These are phyloP conservation scores for Senna tora DNA, from an alignment of 306 rosid species.

Conservation along the genomic window DNA sequence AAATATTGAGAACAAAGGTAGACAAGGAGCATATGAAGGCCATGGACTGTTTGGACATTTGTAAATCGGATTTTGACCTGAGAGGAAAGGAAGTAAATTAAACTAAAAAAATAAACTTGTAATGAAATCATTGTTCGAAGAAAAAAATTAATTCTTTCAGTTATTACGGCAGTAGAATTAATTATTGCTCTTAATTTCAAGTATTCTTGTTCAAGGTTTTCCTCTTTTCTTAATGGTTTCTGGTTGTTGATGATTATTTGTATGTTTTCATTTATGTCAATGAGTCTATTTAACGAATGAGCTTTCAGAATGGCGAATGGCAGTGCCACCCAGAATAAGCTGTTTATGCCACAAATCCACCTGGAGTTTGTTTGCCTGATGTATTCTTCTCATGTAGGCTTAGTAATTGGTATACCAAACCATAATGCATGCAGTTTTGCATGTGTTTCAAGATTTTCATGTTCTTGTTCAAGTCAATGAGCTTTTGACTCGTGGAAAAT, in stretches of 20 bases:
- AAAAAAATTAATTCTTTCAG: too few species aligned
- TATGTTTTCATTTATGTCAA: neutral
- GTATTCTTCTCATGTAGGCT: conserved; percentile 29
- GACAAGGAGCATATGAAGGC: neutral
- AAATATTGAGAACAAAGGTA: neutral
- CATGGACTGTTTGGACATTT: neutral
- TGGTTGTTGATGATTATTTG: neutral
- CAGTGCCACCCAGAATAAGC: conserved; percentile 2
- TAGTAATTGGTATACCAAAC: conserved; percentile 14
- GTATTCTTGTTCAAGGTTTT: neutral
- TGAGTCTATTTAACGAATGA: conserved; percentile 19
- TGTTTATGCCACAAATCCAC: neutral
- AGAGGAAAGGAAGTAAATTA: neutral
- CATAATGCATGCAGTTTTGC: conserved; percentile 11
- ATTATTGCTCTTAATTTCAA: neutral
- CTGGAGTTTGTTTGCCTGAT: neutral
- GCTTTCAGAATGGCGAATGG: conserved; percentile 4
- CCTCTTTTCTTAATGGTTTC: neutral
- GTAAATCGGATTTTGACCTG: neutral
- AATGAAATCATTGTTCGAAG: neutral
- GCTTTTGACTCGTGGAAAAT: conserved; percentile 22
- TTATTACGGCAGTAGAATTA: neutral
- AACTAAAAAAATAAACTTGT: neutral
- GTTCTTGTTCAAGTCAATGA: conserved; percentile 12
- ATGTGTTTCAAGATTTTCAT: conserved; percentile 17